Evolutionary conservation across 2,329 filamentous ascomycete species (phyloP), one percentile per base, ranked within the genome.

Genomic region (Sclerotinia trifoliorum): DNA sequence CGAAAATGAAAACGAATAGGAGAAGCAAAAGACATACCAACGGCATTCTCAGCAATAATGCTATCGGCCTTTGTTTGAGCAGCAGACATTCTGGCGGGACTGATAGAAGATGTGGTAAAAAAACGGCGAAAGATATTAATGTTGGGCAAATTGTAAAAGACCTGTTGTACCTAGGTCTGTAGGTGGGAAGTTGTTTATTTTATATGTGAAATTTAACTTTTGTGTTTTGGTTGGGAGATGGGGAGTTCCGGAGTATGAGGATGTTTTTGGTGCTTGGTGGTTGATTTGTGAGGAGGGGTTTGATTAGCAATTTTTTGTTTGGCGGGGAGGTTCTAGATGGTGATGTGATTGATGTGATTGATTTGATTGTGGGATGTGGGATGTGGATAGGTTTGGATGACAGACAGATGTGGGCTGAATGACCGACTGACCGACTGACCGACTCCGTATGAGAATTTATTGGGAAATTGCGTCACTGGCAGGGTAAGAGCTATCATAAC

Each of bases 31-130:
- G 21, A 82, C 89, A 67, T 84, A 92, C 90, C 89, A 80, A 97
- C 93, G 76, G 88, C 82, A 83, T 97, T 95, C 78, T 94, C 89
- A 81, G 95, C 88, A 80, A 98, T 97, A 82, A 97, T 89, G 77
- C 84, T 80, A 81, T 97, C 88, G 71, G 91, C 92, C 81, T 96
- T 96, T 72, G 86, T 84, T 82, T 91, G 92, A 77, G 92, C 91
- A 78, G 90, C 87, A 77, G 92, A 89, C 91, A 96, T 96, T 76
- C 82, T 86, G 81, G 86, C 84, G 75, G 90, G 84, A 70, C 80
- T 83, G 73, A 83, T 78, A 71, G 83, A 78, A 73, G 81, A 81
- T 79, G 85, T 83, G 75, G 83, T 83, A 80, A 96, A 95, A 78
- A 96, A 84, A 78, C 86, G 84, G 77, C 88, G 86, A 77, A 91